phyloP scores from a whole-genome alignment of 352 stramenopile genomes.

The Phytophthora kernoviae region DNA sequence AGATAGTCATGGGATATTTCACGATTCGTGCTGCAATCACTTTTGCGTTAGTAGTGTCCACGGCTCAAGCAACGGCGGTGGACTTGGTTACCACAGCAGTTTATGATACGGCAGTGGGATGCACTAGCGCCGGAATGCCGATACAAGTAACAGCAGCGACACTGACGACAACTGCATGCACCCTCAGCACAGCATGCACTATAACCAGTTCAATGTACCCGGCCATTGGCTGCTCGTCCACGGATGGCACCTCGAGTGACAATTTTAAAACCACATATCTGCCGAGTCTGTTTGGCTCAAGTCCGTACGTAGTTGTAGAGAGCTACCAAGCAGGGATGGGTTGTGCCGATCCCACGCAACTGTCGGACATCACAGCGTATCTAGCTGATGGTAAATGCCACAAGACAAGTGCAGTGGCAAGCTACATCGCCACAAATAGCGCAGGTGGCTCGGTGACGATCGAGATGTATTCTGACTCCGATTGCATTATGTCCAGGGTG shows the following conservation, averaged over 20 bases:
- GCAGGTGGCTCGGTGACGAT: conserved; percentile 2
- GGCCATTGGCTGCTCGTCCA: conserved; percentile 5
- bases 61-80: conserved; percentile 1
- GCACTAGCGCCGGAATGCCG: not conserved
- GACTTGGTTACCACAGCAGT: conserved; percentile 3
- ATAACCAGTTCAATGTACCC: conserved; percentile 2
- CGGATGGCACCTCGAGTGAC: conserved; percentile 6
- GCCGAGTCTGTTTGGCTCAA: conserved; percentile 6
- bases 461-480: not conserved
- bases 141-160: conserved; percentile 2
- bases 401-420: not conserved
- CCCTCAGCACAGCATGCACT: not conserved
- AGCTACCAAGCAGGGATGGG: not conserved
- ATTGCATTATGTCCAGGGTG: not conserved
- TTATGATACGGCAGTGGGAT: conserved; percentile 1
- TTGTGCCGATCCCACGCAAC: not conserved
- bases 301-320: conserved; percentile 12
- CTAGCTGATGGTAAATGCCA: conserved; percentile 19
- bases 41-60: conserved; percentile 1
- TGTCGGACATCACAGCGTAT: conserved; percentile 3
- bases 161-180: not conserved
- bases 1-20: conserved; percentile 3
- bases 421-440: conserved; percentile 3
- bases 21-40: not conserved
- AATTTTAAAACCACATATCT: conserved; percentile 3